Base-by-base conservation (phyloP, 495 filamentous ascomycete genomes). In the Xylaria grammica region DNA sequence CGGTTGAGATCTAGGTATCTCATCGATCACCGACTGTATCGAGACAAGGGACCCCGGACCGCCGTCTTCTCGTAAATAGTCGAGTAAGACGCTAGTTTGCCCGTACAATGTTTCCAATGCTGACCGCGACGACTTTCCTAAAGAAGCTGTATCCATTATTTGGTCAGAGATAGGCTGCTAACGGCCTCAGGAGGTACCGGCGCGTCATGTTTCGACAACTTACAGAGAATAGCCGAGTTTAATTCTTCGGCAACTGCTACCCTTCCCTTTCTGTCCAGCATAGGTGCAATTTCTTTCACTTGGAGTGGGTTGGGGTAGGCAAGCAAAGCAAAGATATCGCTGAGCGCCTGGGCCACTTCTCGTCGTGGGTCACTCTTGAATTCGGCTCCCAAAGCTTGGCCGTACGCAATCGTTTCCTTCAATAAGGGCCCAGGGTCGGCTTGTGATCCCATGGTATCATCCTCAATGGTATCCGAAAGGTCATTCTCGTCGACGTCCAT, bases 181-280 rank as follows among this genome's bases (percentile, higher is more conserved):
- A 22, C 5, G 6, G 19, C 17, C 1, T 44, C 5, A 36, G 34
- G 40, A 19, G 8, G 1, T 22, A 1, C 46, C 19, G 20, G 24
- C 22, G 57, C 10, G 30, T 36, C 4, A 8, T 1, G 29, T 17
- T 30, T 36, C 6, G 27, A 58, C 62, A 56, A 80, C 85, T 69
- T 84, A 97, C 94, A 90, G 56, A 99, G 76, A 66, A 99, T 97
- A 40, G 92, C 95, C 64, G 91, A 91, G 74, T 98, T 98, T 65
- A 99, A 78, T 78, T 96, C 94, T 78, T 99, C 95, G 20, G 93
- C 93, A 51, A 98, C 92, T 51, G 87, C 84, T 34, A 90, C 87
- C 58, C 95, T 81, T 2, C 91, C 92, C 13, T 82, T 84, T 15
- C 84, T 83, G 70, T 97, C 92, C 60, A 98, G 77, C 68, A 97